Base-by-base conservation (phyloP, 2,329 filamentous ascomycete genomes). In the Aspergillus flavus region DNA sequence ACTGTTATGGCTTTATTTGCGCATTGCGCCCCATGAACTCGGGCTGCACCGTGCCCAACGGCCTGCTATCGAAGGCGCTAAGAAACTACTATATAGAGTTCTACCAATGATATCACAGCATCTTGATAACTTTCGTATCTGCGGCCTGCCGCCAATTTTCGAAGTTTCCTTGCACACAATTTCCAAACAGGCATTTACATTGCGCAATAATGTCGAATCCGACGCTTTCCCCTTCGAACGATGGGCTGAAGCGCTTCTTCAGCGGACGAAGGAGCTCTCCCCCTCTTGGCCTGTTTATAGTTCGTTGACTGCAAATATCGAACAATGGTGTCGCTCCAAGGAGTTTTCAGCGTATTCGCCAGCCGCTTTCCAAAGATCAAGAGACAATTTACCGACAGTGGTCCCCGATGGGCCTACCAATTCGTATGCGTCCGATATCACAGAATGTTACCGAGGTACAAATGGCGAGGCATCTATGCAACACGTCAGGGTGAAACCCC, bases 81-180 rank as follows among this genome's bases (percentile, higher is more conserved):
- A 75, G 69, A 77, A 78, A 58, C 66, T 79, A 6, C 72, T 79
- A 2, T 77, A 74, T 48, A 69, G 75, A 11, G 73, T 71, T 2
- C 66, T 78, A n/a, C 68, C 71, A 11, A 75, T 79, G 61, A 61
- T 79, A 6, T 70, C 72, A 10, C 74, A 78, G 46, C 76, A 79
- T 60, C 59, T 76, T 21, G 76, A 79, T 14, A 78, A 79, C 48
- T 80, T 80, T 53, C 69, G 69, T 10, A 69, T 71, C 57, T 78
- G 75, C 58, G 72, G 72, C 26, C 64, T 79, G 4, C 77, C 78
- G 2, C 78, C 78, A 1, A 60, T 80, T 12, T 79, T 80, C 28
- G 78, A 80, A 61, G 69, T 74, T 21, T 63, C 71, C 4, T 61
- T 80, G 30, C 76, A 73, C 9, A 77, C 73, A 2, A 78, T 79